A percentile compares a stretch with the other conserved stretches of the same genome.
These are phyloP conservation scores for Sodiomyces alkalinus DNA, from an alignment of 2,329 filamentous ascomycete species.

Conservation along the genomic window DNA sequence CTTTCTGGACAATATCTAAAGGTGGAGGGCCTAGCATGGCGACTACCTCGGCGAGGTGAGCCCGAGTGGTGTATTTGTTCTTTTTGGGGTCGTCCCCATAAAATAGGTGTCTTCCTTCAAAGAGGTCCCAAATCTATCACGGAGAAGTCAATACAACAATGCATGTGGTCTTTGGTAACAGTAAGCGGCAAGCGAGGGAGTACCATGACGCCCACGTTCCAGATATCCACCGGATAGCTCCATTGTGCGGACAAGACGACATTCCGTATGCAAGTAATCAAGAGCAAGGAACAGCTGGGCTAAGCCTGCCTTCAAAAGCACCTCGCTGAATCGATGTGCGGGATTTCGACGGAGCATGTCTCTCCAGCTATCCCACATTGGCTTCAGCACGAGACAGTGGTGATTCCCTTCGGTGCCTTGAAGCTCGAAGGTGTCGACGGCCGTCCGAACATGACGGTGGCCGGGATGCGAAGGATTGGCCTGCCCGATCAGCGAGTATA, in stretches of 20 bases:
- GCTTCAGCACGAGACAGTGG: slow-evolving; percentile 21
- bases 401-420: slow-evolving; percentile 17
- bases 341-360: slow-evolving; percentile 24
- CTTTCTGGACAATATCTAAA: slow-evolving; percentile 15
- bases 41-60: slow-evolving; percentile 32
- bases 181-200: not conserved
- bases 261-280: slow-evolving; percentile 30
- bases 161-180: not conserved
- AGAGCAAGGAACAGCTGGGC: slow-evolving; percentile 24
- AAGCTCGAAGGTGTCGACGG: slow-evolving; percentile 22
- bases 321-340: slow-evolving; percentile 16
- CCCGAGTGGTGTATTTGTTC: slow-evolving; percentile 23
- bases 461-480: slow-evolving; percentile 15
- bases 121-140: slow-evolving; percentile 31
- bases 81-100: slow-evolving; percentile 20
- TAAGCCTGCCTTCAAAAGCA: slow-evolving; percentile 19
- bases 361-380: slow-evolving; percentile 25
- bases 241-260: slow-evolving; percentile 30
- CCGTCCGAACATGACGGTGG: slow-evolving; percentile 13
- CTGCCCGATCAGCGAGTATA: slow-evolving; percentile 22
- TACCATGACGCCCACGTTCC: slow-evolving; percentile 19
- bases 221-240: slow-evolving; percentile 32
- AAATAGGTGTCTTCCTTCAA: slow-evolving; percentile 28
- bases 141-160: not conserved
- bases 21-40: slow-evolving; percentile 27